phyloP scores from a whole-genome alignment of 164 flowering plant species.

The Stephania yunnanensis region DNA sequence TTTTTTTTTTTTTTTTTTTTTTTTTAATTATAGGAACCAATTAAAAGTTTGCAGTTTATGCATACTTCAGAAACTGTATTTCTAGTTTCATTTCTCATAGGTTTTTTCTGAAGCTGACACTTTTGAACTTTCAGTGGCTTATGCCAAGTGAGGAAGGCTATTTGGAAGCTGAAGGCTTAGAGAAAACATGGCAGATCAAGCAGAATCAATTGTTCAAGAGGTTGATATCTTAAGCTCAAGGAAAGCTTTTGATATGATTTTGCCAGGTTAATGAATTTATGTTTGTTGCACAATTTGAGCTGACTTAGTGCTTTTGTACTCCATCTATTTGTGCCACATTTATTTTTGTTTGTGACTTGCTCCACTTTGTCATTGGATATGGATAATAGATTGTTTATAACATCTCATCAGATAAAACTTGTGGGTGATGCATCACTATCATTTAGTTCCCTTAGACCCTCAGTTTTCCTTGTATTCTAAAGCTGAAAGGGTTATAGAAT shows the following conservation, averaged over 20 bases:
- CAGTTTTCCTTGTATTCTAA: background rate
- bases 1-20: too few species aligned
- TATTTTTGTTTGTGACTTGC: background rate
- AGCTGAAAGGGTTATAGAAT: background rate
- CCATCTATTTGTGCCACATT: too few species aligned
- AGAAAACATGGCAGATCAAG: slow-evolving; percentile 76
- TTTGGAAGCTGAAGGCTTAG: slow-evolving; percentile 84
- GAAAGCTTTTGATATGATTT: slow-evolving; percentile 75
- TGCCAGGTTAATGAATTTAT: slow-evolving; percentile 56
- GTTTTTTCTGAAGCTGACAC: slow-evolving; percentile 5
- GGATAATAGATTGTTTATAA: background rate
- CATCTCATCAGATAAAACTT: background rate
- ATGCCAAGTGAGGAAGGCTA: slow-evolving; percentile 78
- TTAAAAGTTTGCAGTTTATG: background rate
- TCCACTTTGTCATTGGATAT: background rate
- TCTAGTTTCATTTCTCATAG: background rate
- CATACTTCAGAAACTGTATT: background rate
- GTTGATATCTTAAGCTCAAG: slow-evolving; percentile 69
- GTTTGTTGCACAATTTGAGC: background rate
- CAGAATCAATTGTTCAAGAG: slow-evolving; percentile 62
- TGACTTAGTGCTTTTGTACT: background rate
- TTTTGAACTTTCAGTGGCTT: slow-evolving; percentile 68
- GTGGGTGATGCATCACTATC: background rate
- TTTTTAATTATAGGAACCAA: too few species aligned
- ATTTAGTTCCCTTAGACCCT: background rate